Evolutionary conservation across 139 green algal species (phyloP).

Genomic region (Coelastrella sp.): DNA sequence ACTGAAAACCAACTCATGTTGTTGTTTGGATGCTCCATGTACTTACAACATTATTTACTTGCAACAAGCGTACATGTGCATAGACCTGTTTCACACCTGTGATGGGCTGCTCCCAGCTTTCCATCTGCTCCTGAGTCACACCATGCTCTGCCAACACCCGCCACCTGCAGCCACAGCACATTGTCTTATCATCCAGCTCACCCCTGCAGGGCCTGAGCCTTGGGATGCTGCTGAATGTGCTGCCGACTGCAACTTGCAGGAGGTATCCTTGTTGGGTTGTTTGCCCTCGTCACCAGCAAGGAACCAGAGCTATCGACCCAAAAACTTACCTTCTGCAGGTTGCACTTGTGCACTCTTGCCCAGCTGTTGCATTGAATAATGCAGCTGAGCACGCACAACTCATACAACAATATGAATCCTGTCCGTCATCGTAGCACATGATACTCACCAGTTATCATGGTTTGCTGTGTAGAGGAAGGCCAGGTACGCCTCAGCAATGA

Average conservation of each 20-base stretch:
- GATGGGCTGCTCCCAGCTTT: constrained; percentile 76
- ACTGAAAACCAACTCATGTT: not conserved
- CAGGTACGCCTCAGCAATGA: constrained; percentile 89
- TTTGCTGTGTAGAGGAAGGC: constrained; percentile 73
- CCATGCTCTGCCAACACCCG: constrained; percentile 82
- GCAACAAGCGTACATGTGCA: not conserved
- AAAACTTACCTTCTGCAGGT: too few species aligned
- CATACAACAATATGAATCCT: not conserved
- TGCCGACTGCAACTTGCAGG: too few species aligned
- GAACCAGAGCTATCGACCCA: too few species aligned
- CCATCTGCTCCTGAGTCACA: constrained; percentile 80
- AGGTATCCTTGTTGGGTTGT: too few species aligned
- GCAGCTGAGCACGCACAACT: not conserved
- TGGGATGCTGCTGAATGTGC: too few species aligned
- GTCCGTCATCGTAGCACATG: not conserved
- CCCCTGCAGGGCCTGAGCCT: too few species aligned
- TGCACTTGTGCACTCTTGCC: too few species aligned
- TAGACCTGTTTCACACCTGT: constrained; percentile 45
- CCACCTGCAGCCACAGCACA: constrained; percentile 37
- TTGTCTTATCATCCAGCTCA: too few species aligned
- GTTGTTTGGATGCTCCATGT: constrained; percentile 5
- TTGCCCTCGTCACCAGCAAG: too few species aligned
- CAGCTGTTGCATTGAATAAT: too few species aligned
- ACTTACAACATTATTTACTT: not conserved
- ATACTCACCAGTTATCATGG: constrained; percentile 56